These are phyloP conservation scores for Vaccinium macrocarpon DNA, from an alignment of 148 eudicot species.

Conservation along the genomic window DNA sequence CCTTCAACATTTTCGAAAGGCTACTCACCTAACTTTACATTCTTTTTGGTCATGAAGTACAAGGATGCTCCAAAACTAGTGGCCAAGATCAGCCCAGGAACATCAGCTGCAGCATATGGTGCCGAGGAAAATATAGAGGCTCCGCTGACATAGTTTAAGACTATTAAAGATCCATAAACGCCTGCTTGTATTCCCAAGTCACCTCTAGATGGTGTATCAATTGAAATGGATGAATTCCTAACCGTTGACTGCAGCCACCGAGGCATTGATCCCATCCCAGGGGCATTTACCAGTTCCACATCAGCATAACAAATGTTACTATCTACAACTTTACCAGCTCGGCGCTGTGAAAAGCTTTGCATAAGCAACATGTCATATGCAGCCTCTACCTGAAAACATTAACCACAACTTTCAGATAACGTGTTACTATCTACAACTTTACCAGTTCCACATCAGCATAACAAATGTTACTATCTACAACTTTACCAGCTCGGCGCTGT, in stretches of 20 bases:
- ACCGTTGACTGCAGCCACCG: slow-evolving; percentile 74
- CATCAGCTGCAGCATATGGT: slow-evolving; percentile 72
- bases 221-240: slow-evolving; percentile 50
- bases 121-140: slow-evolving; percentile 52
- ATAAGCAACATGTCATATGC: slow-evolving; percentile 98
- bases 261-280: slow-evolving; percentile 66
- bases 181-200: slow-evolving; percentile 89
- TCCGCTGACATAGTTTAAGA: slow-evolving; percentile 72
- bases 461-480: slow-evolving; percentile 65
- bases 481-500: slow-evolving; percentile 92
- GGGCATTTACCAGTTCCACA: slow-evolving; percentile 66
- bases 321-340: slow-evolving; percentile 91
- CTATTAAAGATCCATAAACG: slow-evolving; percentile 89
- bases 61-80: slow-evolving; percentile 92
- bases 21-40: slow-evolving; percentile 74
- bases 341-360: slow-evolving; percentile 89
- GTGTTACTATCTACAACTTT: slow-evolving; percentile 55
- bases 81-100: slow-evolving; percentile 87
- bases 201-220: slow-evolving; percentile 65
- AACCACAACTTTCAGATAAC: slow-evolving; percentile 14
- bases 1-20: background rate
- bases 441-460: slow-evolving; percentile 92
- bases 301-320: slow-evolving; percentile 82
- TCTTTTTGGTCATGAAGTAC: slow-evolving; percentile 87
- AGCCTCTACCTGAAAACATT: slow-evolving; percentile 74